These are phyloP conservation scores for barrel medic (Medicago truncatula) DNA, from an alignment of 306 rosid species.

Conservation along the genomic window DNA sequence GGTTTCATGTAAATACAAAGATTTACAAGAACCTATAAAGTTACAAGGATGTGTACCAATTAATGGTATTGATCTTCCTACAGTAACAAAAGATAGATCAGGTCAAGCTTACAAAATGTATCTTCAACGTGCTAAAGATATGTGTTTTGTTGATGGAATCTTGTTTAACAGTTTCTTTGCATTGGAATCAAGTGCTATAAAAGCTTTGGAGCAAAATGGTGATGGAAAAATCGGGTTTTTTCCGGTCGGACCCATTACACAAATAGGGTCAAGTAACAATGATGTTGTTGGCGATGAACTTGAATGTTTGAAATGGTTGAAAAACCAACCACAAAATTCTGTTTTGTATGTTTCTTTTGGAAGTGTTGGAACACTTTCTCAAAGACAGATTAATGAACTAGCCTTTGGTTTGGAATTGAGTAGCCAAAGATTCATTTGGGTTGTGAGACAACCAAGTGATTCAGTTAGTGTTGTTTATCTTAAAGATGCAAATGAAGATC, in stretches of 20 bases:
- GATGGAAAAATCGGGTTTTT: slow-evolving; percentile 20
- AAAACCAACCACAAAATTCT: slow-evolving; percentile 29
- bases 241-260: slow-evolving; percentile 47
- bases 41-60: slow-evolving; percentile 48
- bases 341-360: slow-evolving; percentile 50
- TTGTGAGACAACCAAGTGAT: background rate
- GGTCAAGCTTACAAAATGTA: slow-evolving; percentile 14
- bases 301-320: slow-evolving; percentile 38
- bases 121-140: slow-evolving; percentile 26
- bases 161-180: slow-evolving; percentile 44
- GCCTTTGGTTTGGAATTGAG: background rate
- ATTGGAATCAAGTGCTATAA: slow-evolving; percentile 37
- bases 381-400: background rate
- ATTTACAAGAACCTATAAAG: slow-evolving; percentile 9
- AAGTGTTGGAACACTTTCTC: slow-evolving; percentile 47
- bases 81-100: slow-evolving; percentile 15
- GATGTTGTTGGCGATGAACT: background rate
- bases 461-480: slow-evolving; percentile 40
- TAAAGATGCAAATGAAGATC: slow-evolving; percentile 14
- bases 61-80: slow-evolving; percentile 36
- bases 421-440: background rate
- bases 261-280: slow-evolving; percentile 5
- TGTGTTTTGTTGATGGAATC: slow-evolving; percentile 21
- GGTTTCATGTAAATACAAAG: slow-evolving; percentile 36
- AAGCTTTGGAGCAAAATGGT: slow-evolving; percentile 31